Conservation (phyloP, 202 grass and related monocot genomes). For the Tripidium arundinaceum region DNA sequence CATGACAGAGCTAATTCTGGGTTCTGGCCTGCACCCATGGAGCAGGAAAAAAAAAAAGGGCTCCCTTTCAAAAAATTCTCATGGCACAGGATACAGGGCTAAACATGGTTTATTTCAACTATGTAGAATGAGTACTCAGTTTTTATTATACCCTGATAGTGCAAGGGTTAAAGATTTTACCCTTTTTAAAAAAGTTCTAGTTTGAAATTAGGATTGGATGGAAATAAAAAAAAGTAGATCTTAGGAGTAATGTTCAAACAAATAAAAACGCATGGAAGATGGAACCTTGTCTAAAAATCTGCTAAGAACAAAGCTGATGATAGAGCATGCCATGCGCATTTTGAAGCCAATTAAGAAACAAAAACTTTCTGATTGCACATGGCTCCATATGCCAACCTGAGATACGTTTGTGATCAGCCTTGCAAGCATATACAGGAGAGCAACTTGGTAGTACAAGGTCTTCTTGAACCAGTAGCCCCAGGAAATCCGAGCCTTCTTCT, state of each 20-base stretch:
- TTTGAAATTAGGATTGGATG: not conserved
- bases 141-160: not conserved
- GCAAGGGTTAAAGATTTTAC: not conserved
- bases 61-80: not conserved
- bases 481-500: conserved; percentile 51
- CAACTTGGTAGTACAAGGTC: conserved; percentile 71
- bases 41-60: not conserved
- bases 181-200: not conserved
- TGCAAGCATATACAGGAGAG: conserved; percentile 62
- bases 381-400: conserved; percentile 37
- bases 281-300: not conserved
- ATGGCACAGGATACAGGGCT: not conserved
- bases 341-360: not conserved
- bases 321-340: conserved; percentile 13
- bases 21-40: not conserved
- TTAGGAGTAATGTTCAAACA: not conserved
- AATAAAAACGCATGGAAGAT: not conserved
- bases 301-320: not conserved
- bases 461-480: conserved; percentile 86
- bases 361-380: not conserved
- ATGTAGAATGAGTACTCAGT: not conserved
- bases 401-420: conserved; percentile 76
- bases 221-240: not conserved
- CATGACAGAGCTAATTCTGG: not conserved
- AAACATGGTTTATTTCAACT: not conserved